phyloP scores from a whole-genome alignment of 2,329 filamentous ascomycete genomes.

The Trichophyton mentagrophytes region DNA sequence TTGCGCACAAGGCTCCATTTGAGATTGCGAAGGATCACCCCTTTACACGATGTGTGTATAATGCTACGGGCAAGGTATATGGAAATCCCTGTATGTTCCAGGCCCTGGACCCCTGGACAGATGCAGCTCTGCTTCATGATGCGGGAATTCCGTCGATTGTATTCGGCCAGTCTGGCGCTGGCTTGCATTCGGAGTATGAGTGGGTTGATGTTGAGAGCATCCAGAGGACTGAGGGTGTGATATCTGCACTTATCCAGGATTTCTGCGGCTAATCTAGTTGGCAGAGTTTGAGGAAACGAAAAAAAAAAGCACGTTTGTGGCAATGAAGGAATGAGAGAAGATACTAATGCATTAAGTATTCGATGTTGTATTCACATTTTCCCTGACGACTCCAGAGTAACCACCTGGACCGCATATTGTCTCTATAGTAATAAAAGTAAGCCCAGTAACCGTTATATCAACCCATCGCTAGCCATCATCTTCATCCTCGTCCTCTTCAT shows the following conservation, averaged over 20 bases:
- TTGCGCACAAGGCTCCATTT: constrained; percentile 34
- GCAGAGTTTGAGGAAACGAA: no score
- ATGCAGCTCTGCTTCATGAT: constrained; percentile 37
- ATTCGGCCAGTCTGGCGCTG: constrained; percentile 38
- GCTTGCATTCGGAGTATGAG: constrained; percentile 40
- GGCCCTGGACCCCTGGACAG: constrained; percentile 37
- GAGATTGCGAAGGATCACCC: constrained; percentile 31
- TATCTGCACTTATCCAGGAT: neutral
- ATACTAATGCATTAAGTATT: neutral
- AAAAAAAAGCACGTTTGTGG: neutral
- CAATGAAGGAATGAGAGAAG: neutral
- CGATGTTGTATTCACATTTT: neutral
- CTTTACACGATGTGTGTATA: constrained; percentile 26
- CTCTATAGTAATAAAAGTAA: neutral
- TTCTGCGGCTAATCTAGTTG: neutral
- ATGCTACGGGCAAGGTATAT: constrained; percentile 19
- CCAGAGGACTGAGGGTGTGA: constrained; percentile 19
- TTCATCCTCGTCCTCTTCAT: constrained; percentile 34
- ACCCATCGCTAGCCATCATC: constrained; percentile 5
- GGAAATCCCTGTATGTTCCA: constrained; percentile 18
- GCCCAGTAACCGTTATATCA: neutral
- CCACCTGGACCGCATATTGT: neutral
- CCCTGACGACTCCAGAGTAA: neutral
- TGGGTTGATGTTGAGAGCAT: constrained; percentile 38
- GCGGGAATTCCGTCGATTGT: constrained; percentile 37